Percentiles rank a stretch among this genome's conserved stretches.
These are phyloP conservation scores for Cyanidiococcus yangmingshanensis DNA, from an alignment of 23 red algal genomes.

Conservation along the genomic window DNA sequence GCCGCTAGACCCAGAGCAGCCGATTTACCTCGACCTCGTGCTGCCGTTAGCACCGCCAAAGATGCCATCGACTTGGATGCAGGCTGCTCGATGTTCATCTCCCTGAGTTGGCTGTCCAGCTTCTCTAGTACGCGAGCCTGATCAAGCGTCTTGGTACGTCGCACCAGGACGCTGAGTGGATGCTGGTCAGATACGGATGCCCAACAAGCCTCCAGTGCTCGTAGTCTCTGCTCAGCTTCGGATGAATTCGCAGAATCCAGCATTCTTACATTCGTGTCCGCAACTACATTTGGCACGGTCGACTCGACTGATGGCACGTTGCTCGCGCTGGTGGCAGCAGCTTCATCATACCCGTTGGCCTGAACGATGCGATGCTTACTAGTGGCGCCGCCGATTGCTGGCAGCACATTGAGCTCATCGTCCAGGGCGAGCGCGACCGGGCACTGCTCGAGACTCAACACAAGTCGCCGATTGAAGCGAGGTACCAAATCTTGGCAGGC, in stretches of 20 bases:
- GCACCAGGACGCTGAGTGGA: neutral
- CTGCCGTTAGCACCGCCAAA: conserved; percentile 49
- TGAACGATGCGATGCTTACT: neutral
- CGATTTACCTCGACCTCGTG: conserved; percentile 84
- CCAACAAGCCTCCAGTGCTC: neutral
- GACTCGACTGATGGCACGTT: neutral
- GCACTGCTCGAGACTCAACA: conserved; percentile 56
- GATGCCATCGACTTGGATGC: neutral
- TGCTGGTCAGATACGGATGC: neutral
- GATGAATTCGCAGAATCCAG: neutral
- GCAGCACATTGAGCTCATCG: conserved; percentile 94
- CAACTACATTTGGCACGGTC: neutral
- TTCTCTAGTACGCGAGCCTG: conserved; percentile 8
- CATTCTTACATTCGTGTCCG: neutral
- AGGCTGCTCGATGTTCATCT: neutral
- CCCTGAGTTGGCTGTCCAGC: neutral
- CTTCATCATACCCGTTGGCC: neutral
- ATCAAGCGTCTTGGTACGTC: neutral
- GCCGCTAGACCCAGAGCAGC: conserved; percentile 82
- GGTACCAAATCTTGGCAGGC: conserved; percentile 52
- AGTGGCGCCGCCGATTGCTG: conserved; percentile 16
- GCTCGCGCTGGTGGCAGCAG: neutral
- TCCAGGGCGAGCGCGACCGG: conserved; percentile 62
- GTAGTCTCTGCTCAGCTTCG: neutral
- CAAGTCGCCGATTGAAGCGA: conserved; percentile 83